Percentiles rank a stretch among this genome's conserved stretches.
phyloP scores from a whole-genome alignment of 2,329 filamentous ascomycete species.

The Fusarium concolor region DNA sequence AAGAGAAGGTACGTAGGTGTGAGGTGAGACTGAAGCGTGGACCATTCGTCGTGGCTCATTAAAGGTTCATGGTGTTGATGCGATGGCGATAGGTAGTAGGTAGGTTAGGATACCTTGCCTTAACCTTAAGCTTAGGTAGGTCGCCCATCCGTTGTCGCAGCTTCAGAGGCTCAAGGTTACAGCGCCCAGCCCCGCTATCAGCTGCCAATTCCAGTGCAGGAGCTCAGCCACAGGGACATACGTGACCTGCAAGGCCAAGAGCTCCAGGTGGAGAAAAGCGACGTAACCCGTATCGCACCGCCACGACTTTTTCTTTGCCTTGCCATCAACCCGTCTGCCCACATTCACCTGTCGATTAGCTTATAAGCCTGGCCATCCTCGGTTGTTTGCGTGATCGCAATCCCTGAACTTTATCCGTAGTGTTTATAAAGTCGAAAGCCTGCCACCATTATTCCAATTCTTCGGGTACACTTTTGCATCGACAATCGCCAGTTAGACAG shows the following conservation, averaged over 20 bases:
- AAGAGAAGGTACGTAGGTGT: constrained; percentile 3
- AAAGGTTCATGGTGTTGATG: constrained; percentile 24
- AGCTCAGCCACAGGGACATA: constrained; percentile 43
- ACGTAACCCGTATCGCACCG: constrained; percentile 45
- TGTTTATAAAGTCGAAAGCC: neutral
- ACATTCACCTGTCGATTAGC: constrained; percentile 29
- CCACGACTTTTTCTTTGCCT: constrained; percentile 28
- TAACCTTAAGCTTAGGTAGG: constrained; percentile 9
- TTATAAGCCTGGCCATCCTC: constrained; percentile 41
- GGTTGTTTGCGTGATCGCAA: constrained; percentile 19
- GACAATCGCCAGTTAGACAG: constrained; percentile 36
- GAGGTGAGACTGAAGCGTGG: neutral
- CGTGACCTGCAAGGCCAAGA: constrained; percentile 29
- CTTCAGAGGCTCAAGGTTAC: constrained; percentile 32
- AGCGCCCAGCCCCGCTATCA: constrained; percentile 27
- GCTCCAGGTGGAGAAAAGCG: constrained; percentile 40
- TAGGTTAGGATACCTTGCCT: constrained; percentile 16
- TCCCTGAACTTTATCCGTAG: constrained; percentile 3
- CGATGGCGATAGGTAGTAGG: constrained; percentile 7
- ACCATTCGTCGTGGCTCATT: constrained; percentile 28
- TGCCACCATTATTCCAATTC: neutral
- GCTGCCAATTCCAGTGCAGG: constrained; percentile 10
- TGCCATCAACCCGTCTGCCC: constrained; percentile 34
- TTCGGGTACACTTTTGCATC: neutral
- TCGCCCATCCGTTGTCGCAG: neutral